Conservation (phyloP, 2,329 filamentous ascomycete genomes). For the Sporothrix brasiliensis region DNA sequence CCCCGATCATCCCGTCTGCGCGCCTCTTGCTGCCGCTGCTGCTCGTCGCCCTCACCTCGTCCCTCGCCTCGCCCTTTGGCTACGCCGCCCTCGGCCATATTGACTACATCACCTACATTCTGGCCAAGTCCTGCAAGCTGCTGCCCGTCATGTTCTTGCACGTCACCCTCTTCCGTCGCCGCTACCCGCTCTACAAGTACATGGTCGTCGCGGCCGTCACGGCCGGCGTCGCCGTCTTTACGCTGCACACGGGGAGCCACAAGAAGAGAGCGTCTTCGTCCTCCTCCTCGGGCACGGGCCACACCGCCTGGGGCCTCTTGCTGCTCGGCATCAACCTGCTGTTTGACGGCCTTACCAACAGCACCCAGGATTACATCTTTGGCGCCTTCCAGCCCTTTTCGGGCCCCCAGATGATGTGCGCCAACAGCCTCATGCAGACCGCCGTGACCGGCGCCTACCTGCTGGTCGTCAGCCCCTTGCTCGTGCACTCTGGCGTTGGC, state of each 20-base stretch:
- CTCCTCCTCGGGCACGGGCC: conserved; percentile 45
- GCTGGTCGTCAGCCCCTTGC: conserved; percentile 72
- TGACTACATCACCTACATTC: conserved; percentile 96
- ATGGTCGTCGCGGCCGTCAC: conserved; percentile 89
- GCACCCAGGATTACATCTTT: conserved; percentile 95
- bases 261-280: conserved; percentile 47
- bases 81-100: conserved; percentile 91
- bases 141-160: conserved; percentile 98
- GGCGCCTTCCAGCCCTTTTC: conserved; percentile 74
- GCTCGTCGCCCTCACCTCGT: conserved; percentile 83
- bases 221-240: conserved; percentile 90
- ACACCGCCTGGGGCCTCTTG: conserved; percentile 76
- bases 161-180: conserved; percentile 83
- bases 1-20: conserved; percentile 74
- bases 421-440: conserved; percentile 87
- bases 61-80: conserved; percentile 91
- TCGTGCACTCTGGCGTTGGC: conserved; percentile 68
- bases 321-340: conserved; percentile 87
- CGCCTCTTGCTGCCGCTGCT: conserved; percentile 76
- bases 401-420: conserved; percentile 99
- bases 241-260: conserved; percentile 70
- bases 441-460: conserved; percentile 76
- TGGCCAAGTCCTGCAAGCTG: conserved; percentile 97
- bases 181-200: conserved; percentile 96
- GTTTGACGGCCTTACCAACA: conserved; percentile 95